These are phyloP conservation scores for Kwoniella botswanensis DNA, from an alignment of 768 basidiomycete genomes.

Conservation along the genomic window DNA sequence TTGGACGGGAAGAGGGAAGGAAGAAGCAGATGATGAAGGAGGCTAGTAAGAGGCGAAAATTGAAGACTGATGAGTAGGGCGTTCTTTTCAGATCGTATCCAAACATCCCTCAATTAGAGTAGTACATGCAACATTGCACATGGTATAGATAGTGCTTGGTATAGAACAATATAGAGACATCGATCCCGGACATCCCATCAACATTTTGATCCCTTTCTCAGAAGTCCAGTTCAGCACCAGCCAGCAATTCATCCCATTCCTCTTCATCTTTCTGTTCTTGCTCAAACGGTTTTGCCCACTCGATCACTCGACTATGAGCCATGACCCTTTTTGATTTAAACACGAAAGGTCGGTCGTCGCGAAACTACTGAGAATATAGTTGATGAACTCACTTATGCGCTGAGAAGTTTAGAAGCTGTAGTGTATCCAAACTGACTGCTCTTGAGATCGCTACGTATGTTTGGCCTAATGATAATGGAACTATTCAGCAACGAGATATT, in stretches of 20 bases:
- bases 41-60: constrained; percentile 33
- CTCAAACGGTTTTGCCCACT: constrained; percentile 41
- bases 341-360: neutral
- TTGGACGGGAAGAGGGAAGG: constrained; percentile 48
- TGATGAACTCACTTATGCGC: constrained; percentile 30
- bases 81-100: neutral
- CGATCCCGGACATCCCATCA: neutral
- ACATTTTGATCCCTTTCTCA: neutral
- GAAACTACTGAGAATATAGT: neutral
- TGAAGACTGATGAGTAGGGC: neutral
- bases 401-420: constrained; percentile 45
- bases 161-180: neutral
- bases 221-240: constrained; percentile 25
- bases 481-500: neutral
- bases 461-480: constrained; percentile 27
- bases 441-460: constrained; percentile 56
- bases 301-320: constrained; percentile 43
- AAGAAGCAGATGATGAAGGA: constrained; percentile 46
- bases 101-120: neutral
- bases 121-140: neutral
- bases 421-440: constrained; percentile 51
- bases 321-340: constrained; percentile 30
- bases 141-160: constrained; percentile 10
- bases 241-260: constrained; percentile 40
- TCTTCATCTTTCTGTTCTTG: constrained; percentile 37